Percentiles rank a stretch among this genome's conserved stretches.
These are phyloP conservation scores for Mycena indigotica DNA, from an alignment of 768 basidiomycete species.

Conservation along the genomic window DNA sequence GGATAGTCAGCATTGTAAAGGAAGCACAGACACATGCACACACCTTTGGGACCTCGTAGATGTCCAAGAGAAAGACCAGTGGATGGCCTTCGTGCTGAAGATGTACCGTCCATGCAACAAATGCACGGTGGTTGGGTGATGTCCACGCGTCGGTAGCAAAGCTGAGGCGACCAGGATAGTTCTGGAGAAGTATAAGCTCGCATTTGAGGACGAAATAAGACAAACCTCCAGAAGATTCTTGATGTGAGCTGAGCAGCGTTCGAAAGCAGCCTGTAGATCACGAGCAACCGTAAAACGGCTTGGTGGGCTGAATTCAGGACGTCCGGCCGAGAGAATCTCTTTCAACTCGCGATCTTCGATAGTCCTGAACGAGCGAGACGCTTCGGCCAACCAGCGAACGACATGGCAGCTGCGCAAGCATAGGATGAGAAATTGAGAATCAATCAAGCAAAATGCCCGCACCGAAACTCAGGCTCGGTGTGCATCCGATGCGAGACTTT, in stretches of 20 bases:
- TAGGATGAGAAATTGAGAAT: not conserved
- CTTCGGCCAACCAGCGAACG: conserved; percentile 40
- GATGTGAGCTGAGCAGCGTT: conserved; percentile 17
- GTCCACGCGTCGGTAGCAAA: conserved; percentile 38
- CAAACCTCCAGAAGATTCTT: conserved; percentile 30
- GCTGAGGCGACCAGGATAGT: conserved; percentile 28
- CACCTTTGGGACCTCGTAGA: too few relatives aligned
- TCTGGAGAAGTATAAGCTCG: conserved; percentile 12
- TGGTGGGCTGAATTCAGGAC: conserved; percentile 35
- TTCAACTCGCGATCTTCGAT: conserved; percentile 36
- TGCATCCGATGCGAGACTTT: not conserved
- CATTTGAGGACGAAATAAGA: not conserved
- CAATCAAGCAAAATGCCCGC: not conserved
- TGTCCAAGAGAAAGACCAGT: conserved; percentile 28
- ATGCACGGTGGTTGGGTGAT: too few relatives aligned
- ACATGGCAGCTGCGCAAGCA: conserved; percentile 27
- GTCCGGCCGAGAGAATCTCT: conserved; percentile 34
- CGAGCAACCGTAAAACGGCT: conserved; percentile 31
- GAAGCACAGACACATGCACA: too few relatives aligned
- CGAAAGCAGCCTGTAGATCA: conserved; percentile 36
- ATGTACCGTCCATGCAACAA: too few relatives aligned
- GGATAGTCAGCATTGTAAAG: conserved; percentile 23
- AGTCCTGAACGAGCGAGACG: conserved; percentile 35
- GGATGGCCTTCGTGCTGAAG: conserved; percentile 38
- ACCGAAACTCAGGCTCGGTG: not conserved